A percentile compares a stretch with the other conserved stretches of the same genome.
Conservation (phyloP, 23 red algal genomes). For the Gracilaria domingensis region DNA sequence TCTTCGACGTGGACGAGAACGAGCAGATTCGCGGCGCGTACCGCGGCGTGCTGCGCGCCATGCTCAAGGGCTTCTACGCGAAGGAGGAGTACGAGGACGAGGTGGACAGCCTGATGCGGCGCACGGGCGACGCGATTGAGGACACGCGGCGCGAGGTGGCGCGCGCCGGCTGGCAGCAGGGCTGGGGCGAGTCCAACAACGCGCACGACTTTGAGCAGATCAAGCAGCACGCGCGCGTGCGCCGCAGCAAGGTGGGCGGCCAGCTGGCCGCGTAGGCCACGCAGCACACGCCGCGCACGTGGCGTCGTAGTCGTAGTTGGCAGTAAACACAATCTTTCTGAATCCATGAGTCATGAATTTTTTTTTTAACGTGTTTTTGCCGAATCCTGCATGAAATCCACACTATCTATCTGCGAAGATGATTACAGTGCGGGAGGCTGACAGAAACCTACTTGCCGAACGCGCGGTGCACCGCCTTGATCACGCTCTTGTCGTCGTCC, state of each 20-base stretch:
- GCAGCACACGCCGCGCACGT: no score
- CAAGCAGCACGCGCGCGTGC: slow-evolving; percentile 48
- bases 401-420: no score
- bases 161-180: slow-evolving; percentile 20
- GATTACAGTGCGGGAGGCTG: no score
- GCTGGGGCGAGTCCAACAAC: slow-evolving; percentile 48
- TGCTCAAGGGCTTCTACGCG: slow-evolving; percentile 28
- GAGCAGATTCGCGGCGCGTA: slow-evolving; percentile 16
- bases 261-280: slow-evolving; percentile 11
- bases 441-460: background rate
- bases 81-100: slow-evolving; percentile 35
- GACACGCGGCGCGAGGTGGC: slow-evolving; percentile 27
- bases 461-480: background rate
- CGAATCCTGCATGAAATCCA: no score
- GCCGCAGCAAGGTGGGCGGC: slow-evolving; percentile 27
- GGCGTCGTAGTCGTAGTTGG: no score
- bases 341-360: no score
- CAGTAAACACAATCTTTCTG: no score
- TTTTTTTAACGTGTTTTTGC: no score
- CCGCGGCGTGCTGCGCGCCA: slow-evolving; percentile 1
- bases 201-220: slow-evolving; percentile 46
- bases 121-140: slow-evolving; percentile 37
- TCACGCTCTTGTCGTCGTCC: background rate
- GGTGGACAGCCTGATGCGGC: slow-evolving; percentile 17
- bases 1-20: slow-evolving; percentile 24